Percentiles rank a stretch among this genome's conserved stretches.
Conservation (phyloP, 2,329 filamentous ascomycete genomes). For the Acarospora socialis region DNA sequence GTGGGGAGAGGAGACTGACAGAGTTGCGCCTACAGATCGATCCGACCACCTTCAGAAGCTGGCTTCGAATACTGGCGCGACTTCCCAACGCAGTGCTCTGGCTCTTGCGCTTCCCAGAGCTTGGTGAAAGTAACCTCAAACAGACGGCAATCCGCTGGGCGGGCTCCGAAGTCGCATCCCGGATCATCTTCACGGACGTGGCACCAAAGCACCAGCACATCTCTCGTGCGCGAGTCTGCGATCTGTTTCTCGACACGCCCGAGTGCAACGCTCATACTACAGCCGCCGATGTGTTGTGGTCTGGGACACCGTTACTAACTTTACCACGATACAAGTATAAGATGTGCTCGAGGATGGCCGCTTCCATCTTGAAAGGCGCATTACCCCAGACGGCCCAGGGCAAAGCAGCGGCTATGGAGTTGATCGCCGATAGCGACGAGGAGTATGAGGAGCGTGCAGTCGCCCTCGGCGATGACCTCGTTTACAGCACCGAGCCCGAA, state of each 20-base stretch:
- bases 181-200: slow-evolving; percentile 91
- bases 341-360: slow-evolving; percentile 98
- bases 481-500: slow-evolving; percentile 36
- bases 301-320: slow-evolving; percentile 81
- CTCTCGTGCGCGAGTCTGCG: slow-evolving; percentile 75
- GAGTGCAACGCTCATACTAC: slow-evolving; percentile 98
- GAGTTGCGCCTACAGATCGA: slow-evolving; percentile 54
- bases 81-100: slow-evolving; percentile 84
- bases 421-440: slow-evolving; percentile 64
- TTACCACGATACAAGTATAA: slow-evolving; percentile 88
- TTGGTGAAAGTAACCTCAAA: slow-evolving; percentile 74
- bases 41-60: slow-evolving; percentile 87
- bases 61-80: slow-evolving; percentile 76
- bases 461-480: slow-evolving; percentile 47
- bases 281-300: slow-evolving; percentile 92
- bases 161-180: slow-evolving; percentile 65
- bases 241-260: slow-evolving; percentile 90
- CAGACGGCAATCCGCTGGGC: slow-evolving; percentile 74
- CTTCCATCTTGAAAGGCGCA: slow-evolving; percentile 82
- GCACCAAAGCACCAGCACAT: slow-evolving; percentile 93
- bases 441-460: slow-evolving; percentile 74
- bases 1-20: neutral
- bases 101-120: slow-evolving; percentile 91
- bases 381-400: slow-evolving; percentile 61
- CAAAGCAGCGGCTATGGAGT: slow-evolving; percentile 50